A percentile compares a stretch with the other conserved stretches of the same genome.
phyloP scores from a whole-genome alignment of 768 basidiomycete genomes.

The Rhodocollybia butyracea region DNA sequence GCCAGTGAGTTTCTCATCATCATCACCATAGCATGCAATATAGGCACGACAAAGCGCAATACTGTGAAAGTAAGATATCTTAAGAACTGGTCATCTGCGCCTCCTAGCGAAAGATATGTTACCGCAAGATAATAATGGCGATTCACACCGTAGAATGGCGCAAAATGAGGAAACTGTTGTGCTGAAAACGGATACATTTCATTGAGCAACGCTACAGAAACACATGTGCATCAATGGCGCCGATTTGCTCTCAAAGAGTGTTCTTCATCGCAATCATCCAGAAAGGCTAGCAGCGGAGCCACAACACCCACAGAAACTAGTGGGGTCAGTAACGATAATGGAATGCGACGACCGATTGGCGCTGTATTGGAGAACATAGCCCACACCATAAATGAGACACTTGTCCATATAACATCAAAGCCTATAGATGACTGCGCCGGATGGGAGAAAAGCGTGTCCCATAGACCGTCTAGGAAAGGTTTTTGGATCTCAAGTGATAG shows the following conservation, averaged over 20 bases:
- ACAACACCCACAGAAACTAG: not conserved
- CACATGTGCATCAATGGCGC: too few relatives aligned
- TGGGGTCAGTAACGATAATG: not conserved
- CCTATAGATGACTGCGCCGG: slow-evolving; percentile 65
- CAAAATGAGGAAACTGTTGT: not conserved
- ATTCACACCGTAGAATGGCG: not conserved
- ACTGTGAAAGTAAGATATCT: not conserved
- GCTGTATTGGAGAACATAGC: not conserved
- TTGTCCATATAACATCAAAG: slow-evolving; percentile 63
- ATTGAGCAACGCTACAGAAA: too few relatives aligned
- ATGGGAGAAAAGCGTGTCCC: slow-evolving; percentile 41
- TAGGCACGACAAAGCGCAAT: not conserved
- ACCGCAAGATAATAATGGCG: not conserved
- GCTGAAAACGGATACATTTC: not conserved
- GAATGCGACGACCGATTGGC: not conserved
- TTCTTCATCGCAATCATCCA: not conserved
- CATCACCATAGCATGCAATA: slow-evolving; percentile 9
- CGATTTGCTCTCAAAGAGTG: too few relatives aligned
- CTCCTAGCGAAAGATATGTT: not conserved
- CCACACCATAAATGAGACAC: slow-evolving; percentile 39
- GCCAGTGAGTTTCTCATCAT: not conserved
- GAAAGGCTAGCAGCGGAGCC: not conserved
- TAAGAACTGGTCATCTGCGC: not conserved
- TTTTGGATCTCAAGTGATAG: slow-evolving; percentile 11
- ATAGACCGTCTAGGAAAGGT: slow-evolving; percentile 24